Evolutionary conservation across 108 stramenopile genomes (phyloP).

Genomic region (Nannochloropsis gaditana): DNA sequence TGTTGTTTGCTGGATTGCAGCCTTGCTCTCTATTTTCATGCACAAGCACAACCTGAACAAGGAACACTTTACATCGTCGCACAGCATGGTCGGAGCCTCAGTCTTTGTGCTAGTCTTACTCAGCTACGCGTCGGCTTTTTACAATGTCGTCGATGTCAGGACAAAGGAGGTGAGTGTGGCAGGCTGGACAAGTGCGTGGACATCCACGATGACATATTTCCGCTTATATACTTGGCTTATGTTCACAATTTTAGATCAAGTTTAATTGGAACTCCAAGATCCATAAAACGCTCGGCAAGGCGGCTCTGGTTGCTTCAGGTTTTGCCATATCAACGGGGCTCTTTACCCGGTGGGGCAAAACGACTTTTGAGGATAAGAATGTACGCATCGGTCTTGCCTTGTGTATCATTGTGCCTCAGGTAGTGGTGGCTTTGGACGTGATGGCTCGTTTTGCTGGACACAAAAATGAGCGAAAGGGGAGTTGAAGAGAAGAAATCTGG

Average conservation of each 20-base stretch:
- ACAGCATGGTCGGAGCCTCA: neutral
- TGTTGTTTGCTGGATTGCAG: neutral
- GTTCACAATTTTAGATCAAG: neutral
- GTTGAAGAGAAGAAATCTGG: neutral
- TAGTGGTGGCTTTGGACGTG: neutral
- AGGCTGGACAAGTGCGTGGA: too few relatives aligned
- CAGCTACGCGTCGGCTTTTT: neutral
- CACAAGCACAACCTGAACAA: neutral
- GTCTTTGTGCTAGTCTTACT: neutral
- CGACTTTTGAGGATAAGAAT: neutral
- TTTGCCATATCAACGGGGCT: neutral
- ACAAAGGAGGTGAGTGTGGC: neutral
- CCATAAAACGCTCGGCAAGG: neutral
- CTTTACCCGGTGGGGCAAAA: slow-evolving; percentile 2
- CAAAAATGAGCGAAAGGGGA: neutral
- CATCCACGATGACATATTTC: too few relatives aligned
- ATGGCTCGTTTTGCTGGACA: neutral
- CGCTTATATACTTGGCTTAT: neutral
- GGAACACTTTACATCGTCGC: neutral
- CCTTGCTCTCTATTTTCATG: neutral
- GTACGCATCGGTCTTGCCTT: neutral
- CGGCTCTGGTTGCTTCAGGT: neutral
- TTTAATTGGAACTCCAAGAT: neutral
- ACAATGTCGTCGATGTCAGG: neutral
- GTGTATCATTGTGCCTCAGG: neutral